A percentile compares a stretch with the other conserved stretches of the same genome.
Conservation (phyloP, 2,329 filamentous ascomycete species). For the Hymenoscyphus scutula region DNA sequence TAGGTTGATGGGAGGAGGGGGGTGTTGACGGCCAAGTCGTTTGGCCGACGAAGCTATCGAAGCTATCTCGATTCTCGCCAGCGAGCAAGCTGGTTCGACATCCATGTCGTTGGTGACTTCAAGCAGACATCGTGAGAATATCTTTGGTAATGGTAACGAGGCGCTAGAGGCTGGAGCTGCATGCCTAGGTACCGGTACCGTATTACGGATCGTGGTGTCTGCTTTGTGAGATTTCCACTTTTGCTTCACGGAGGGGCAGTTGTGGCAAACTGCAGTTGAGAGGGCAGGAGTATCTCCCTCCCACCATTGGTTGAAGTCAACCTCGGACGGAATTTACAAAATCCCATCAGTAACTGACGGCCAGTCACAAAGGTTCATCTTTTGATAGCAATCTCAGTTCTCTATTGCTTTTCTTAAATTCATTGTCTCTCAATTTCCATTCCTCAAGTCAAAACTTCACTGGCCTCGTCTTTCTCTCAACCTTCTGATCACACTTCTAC, state of each 20-base stretch:
- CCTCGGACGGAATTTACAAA: background rate
- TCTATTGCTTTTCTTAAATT: background rate
- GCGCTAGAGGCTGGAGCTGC: background rate
- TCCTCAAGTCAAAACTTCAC: background rate
- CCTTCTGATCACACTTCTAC: background rate
- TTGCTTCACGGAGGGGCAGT: background rate
- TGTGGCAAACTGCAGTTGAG: background rate
- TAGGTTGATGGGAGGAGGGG: too few species aligned
- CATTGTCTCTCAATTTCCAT: background rate
- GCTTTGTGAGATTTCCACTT: background rate
- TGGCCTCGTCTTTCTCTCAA: background rate
- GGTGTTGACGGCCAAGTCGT: background rate
- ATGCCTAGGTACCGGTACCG: background rate
- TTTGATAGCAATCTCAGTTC: background rate
- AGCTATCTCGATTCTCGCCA: too few species aligned
- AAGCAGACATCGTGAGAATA: background rate
- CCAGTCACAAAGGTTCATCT: background rate
- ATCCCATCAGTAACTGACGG: background rate
- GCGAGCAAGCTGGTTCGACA: background rate
- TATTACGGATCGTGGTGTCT: background rate
- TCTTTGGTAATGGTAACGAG: background rate
- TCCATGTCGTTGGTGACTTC: too few species aligned
- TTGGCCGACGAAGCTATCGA: slow-evolving; percentile 1
- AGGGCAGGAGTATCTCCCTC: background rate
- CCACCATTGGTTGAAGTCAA: background rate